Conservation (phyloP, 2,329 filamentous ascomycete genomes). For the Arthrobotrys sinensis region DNA sequence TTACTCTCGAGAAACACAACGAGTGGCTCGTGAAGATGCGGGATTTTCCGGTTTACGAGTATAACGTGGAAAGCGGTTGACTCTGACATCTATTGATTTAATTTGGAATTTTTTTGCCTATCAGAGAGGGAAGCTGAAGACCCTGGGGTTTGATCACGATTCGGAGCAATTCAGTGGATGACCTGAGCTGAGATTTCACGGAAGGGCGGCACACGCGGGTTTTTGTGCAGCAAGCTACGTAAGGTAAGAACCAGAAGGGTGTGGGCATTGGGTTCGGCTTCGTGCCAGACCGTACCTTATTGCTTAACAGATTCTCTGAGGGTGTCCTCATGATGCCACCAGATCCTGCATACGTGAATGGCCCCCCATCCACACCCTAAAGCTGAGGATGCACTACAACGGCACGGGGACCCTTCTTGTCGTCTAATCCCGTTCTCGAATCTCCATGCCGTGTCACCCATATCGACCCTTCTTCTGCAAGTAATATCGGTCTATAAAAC, state of each 20-base stretch:
- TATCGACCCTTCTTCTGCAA: conserved; percentile 27
- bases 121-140: not conserved
- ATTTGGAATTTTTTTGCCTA: not conserved
- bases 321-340: conserved; percentile 25
- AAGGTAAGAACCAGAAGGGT: not conserved
- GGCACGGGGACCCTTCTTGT: not conserved
- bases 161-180: not conserved
- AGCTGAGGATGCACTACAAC: not conserved
- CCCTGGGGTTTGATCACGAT: conserved; percentile 1
- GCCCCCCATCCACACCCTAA: conserved; percentile 12
- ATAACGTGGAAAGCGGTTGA: conserved; percentile 6
- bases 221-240: not conserved
- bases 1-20: not conserved
- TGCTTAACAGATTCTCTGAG: conserved; percentile 11
- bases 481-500: conserved; percentile 14
- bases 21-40: conserved; percentile 10
- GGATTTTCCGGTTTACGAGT: conserved; percentile 6
- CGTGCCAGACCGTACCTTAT: conserved; percentile 41
- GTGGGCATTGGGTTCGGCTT: conserved; percentile 17
- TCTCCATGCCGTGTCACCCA: conserved; percentile 39
- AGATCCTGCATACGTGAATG: conserved; percentile 4
- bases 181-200: not conserved
- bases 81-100: not conserved
- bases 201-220: conserved; percentile 32
- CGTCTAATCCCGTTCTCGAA: conserved; percentile 30